Evolutionary conservation across 2,329 filamentous ascomycete species (phyloP).

Genomic region (Botryosphaeria dothidea): DNA sequence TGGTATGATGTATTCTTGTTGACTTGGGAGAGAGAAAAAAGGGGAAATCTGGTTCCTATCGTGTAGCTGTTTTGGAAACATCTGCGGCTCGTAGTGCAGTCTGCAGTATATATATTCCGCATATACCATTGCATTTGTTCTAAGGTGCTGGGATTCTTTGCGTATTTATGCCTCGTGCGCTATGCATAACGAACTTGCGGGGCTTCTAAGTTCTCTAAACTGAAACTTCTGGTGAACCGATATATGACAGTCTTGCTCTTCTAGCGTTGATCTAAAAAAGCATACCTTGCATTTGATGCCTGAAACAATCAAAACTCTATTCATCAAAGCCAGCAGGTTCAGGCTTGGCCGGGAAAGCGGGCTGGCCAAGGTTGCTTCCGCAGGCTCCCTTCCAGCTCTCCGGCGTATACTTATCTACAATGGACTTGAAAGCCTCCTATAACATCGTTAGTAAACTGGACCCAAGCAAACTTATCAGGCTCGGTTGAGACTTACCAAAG

Average conservation of each 20-base stretch:
- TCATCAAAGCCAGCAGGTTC: conserved; percentile 36
- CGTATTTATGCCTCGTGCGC: too few species aligned
- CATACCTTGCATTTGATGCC: too few species aligned
- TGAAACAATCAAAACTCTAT: background rate
- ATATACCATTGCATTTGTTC: too few species aligned
- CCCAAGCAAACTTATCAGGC: too few species aligned
- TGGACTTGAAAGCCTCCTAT: conserved; percentile 83
- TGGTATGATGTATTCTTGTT: too few species aligned
- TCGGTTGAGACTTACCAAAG: conserved; percentile 67
- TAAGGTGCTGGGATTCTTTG: too few species aligned
- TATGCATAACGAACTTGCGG: too few species aligned
- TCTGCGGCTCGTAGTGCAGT: background rate
- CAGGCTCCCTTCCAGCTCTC: conserved; percentile 72
- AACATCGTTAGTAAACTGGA: too few species aligned
- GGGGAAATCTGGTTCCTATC: background rate
- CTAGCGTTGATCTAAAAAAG: background rate
- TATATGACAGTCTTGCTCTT: too few species aligned
- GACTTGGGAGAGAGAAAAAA: background rate
- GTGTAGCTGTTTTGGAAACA: background rate
- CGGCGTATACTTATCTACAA: conserved; percentile 89
- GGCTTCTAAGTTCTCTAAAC: too few species aligned
- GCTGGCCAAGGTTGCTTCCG: conserved; percentile 56
- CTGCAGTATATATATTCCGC: too few species aligned
- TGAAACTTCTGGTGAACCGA: too few species aligned
- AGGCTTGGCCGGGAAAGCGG: conserved; percentile 48